A percentile compares a stretch with the other conserved stretches of the same genome.
These are phyloP conservation scores for Amphibolis antarctica DNA, from an alignment of 106 monocot genomes.

Conservation along the genomic window DNA sequence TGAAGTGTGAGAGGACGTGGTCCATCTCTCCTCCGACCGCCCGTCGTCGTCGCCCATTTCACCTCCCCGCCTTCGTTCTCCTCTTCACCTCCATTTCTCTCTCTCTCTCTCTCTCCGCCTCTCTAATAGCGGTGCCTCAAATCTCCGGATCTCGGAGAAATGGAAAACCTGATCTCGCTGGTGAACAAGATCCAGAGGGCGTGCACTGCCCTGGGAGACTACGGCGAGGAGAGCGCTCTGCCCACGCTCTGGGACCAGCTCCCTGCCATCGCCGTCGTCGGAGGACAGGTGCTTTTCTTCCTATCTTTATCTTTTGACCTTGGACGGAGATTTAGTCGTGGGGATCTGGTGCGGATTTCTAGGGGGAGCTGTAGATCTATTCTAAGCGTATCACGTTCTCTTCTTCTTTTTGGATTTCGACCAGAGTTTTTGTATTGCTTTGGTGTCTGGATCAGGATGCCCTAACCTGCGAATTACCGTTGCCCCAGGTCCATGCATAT, in stretches of 20 bases:
- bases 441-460: neutral
- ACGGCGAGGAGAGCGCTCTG: slow-evolving; percentile 23
- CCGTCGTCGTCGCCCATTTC: neutral
- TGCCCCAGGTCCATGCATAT: too few species aligned
- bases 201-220: slow-evolving; percentile 28
- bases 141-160: slow-evolving; percentile 1
- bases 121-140: neutral
- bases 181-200: slow-evolving; percentile 31
- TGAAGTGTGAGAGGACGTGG: neutral
- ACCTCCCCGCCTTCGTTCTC: neutral
- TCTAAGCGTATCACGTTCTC: neutral
- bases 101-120: neutral
- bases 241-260: slow-evolving; percentile 29
- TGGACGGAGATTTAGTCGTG: neutral
- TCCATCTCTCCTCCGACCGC: neutral
- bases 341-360: slow-evolving; percentile 1
- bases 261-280: slow-evolving; percentile 28
- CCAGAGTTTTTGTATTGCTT: too few species aligned
- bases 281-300: slow-evolving; percentile 18
- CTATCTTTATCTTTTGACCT: neutral
- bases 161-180: slow-evolving; percentile 30
- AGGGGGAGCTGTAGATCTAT: slow-evolving; percentile 1
- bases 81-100: neutral
- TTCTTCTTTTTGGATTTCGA: neutral
- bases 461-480: neutral